Base-by-base conservation (phyloP, 2,329 filamentous ascomycete species). In the Akanthomyces muscarius region DNA sequence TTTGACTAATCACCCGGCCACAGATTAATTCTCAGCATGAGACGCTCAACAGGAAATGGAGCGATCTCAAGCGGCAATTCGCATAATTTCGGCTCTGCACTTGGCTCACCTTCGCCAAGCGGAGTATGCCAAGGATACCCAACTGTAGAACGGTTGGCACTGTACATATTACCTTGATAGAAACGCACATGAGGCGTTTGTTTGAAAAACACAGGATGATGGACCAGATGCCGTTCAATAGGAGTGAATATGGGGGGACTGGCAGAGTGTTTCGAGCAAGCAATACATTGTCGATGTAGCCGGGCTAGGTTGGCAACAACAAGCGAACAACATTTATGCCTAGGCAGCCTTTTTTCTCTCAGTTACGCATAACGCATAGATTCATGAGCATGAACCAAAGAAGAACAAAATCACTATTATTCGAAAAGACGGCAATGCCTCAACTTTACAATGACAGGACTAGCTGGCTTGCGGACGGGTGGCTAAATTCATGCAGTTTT, bases 1-100 rank as follows among this genome's bases (percentile, higher is more conserved):
- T 23, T 4, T 25, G n/a, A 16, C 50, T 62, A 30, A 68, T 42
- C 10, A 47, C 25, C 14, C n/a, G 21, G 14, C 33, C n/a, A 45
- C 33, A 92, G 89, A 84, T 91, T 68, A 90, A 89, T 70, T 79
- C 85, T 33, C 78, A 84, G 66, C 86, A 93, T 70, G 91, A 94
- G 74, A 83, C 85, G 7, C 83, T 94, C 50, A 87, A 81, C 66
- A 86, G 89, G 69, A 92, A 89, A 78, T 93, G 89, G 89, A 86
- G 84, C 57, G 91, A 94, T 69, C 79, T 94, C 66, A 86, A 82
- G 75, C 78, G 80, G 57, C 84, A 86, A 63, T 84, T 86, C 69
- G 78, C 76, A 53, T 82, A 66, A 74, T 41, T 36, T 48, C n/a
- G 36, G 21, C 33, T 16, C 18, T 30, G 14, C 14, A 21, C 28